A percentile compares a stretch with the other conserved stretches of the same genome.
These are phyloP conservation scores for Chimonanthus salicifolius DNA, from an alignment of 164 flowering plant genomes.

Conservation along the genomic window DNA sequence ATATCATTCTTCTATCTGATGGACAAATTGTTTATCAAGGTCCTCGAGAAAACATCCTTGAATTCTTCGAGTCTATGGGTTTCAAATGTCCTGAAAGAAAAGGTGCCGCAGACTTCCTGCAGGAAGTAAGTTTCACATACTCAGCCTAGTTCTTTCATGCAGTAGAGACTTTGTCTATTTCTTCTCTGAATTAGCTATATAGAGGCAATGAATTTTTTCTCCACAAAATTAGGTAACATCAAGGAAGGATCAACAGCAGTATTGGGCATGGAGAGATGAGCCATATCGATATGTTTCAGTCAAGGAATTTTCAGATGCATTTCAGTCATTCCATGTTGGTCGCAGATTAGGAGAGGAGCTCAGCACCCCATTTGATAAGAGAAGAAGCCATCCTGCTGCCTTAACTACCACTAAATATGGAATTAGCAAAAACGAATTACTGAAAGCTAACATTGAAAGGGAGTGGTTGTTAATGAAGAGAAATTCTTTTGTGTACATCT, in stretches of 20 bases:
- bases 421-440: conserved; percentile 32
- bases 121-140: conserved; percentile 22
- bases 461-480: conserved; percentile 54
- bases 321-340: conserved; percentile 28
- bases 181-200: neutral
- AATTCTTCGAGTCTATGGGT: conserved; percentile 46
- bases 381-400: conserved; percentile 49
- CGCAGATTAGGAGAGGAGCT: conserved; percentile 19
- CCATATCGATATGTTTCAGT: conserved; percentile 21
- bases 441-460: conserved; percentile 40
- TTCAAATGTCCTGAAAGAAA: conserved; percentile 36
- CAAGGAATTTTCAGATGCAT: conserved; percentile 31
- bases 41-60: conserved; percentile 53
- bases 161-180: no score
- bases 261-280: conserved; percentile 24
- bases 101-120: conserved; percentile 34
- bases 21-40: conserved; percentile 72
- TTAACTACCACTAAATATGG: conserved; percentile 43
- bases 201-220: neutral
- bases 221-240: conserved; percentile 25
- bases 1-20: conserved; percentile 64
- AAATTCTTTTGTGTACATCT: conserved; percentile 46
- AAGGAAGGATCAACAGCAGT: conserved; percentile 29
- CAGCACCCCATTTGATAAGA: conserved; percentile 35
- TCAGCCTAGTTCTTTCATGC: no score